A percentile compares a stretch with the other conserved stretches of the same genome.
Conservation (phyloP, 306 rosid genomes). For the Luffa acutangula region DNA sequence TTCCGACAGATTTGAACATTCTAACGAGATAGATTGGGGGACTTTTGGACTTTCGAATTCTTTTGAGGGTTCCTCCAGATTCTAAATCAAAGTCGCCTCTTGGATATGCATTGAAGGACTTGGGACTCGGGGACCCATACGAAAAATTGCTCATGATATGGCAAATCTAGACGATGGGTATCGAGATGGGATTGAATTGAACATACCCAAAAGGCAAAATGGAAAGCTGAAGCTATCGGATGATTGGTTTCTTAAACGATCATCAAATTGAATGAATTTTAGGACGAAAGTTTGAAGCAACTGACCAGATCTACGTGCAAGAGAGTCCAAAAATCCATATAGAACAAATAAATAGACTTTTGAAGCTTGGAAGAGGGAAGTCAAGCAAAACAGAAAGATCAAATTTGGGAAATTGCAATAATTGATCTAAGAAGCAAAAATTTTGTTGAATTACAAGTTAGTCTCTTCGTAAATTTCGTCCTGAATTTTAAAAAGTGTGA, state of each 20-base stretch:
- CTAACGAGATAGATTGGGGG: conserved; percentile 26
- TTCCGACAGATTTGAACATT: conserved; percentile 58
- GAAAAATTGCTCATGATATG: conserved; percentile 42
- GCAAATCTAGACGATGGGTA: background rate
- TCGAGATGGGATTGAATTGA: background rate
- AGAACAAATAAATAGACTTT: background rate
- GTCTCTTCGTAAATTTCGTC: too few relatives aligned
- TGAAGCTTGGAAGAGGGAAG: background rate
- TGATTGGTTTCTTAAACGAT: background rate
- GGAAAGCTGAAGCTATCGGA: background rate
- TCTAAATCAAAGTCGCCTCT: conserved; percentile 61
- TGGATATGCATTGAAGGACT: conserved; percentile 51
- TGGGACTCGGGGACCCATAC: conserved; percentile 42
- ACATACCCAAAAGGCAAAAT: conserved; percentile 3
- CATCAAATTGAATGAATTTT: background rate
- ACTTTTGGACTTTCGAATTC: conserved; percentile 42
- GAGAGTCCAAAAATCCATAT: background rate
- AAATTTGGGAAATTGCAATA: too few relatives aligned
- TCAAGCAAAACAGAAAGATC: background rate
- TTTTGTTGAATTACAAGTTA: too few relatives aligned
- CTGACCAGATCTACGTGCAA: background rate
- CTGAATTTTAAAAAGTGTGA: too few relatives aligned
- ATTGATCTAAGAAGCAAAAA: too few relatives aligned
- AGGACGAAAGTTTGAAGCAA: background rate
- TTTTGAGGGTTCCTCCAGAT: conserved; percentile 41